phyloP scores from a whole-genome alignment of 1,284 basidiomycete genomes.

The Rhodotorula mucilaginosa region DNA sequence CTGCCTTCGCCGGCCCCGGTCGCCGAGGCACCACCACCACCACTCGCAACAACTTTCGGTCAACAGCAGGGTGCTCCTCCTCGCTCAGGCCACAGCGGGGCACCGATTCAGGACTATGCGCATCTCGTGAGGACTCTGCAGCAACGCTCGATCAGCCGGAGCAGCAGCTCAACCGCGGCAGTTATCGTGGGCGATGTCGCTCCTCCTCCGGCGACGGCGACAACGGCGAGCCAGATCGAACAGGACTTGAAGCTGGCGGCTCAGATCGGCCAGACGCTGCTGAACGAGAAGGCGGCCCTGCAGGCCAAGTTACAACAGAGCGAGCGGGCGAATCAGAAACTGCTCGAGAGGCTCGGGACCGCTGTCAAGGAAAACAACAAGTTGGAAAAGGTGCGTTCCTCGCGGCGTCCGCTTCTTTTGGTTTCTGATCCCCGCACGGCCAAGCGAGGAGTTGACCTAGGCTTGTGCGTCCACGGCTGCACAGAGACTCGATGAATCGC shows the following conservation, averaged over 20 bases:
- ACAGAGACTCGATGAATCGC: conserved; percentile 73
- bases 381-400: conserved; percentile 62
- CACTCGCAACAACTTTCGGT: too few relatives aligned
- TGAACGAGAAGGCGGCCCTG: conserved; percentile 55
- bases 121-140: conserved; percentile 19
- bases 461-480: too few relatives aligned
- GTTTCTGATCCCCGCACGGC: conserved; percentile 5
- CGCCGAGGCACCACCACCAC: too few relatives aligned
- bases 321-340: conserved; percentile 43
- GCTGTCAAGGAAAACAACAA: conserved; percentile 61
- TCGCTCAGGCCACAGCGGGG: too few relatives aligned
- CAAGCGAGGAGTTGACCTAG: background rate
- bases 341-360: conserved; percentile 47
- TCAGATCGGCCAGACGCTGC: conserved; percentile 81
- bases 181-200: background rate
- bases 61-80: too few relatives aligned
- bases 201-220: background rate
- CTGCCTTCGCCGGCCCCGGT: background rate
- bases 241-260: conserved; percentile 39
- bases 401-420: conserved; percentile 36
- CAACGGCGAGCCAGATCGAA: conserved; percentile 22
- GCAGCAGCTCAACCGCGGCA: background rate
- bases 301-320: conserved; percentile 24
- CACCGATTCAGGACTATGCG: conserved; percentile 6
- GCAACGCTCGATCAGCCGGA: conserved; percentile 3